Conservation (phyloP, 2,329 filamentous ascomycete genomes). For the Fusarium scirpi region DNA sequence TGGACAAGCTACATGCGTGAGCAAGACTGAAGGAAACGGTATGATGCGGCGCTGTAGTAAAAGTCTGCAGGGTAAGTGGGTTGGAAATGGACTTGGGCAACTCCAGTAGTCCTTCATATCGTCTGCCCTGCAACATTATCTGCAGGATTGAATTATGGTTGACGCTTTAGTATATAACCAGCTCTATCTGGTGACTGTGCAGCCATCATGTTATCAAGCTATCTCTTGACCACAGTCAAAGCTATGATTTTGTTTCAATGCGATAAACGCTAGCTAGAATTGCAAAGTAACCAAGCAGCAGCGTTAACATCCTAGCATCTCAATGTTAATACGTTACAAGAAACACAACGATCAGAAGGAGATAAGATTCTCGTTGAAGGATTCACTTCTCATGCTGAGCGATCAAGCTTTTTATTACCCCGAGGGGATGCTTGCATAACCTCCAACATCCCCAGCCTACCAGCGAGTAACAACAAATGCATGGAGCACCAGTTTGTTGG, state of each 20-base stretch:
- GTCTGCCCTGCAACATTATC: not conserved
- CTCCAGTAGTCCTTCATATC: not conserved
- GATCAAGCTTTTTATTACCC: conserved; percentile 7
- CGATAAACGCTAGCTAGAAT: not conserved
- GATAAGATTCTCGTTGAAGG: not conserved
- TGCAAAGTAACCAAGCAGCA: not conserved
- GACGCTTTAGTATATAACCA: not conserved
- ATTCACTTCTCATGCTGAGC: not conserved
- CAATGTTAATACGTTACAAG: not conserved
- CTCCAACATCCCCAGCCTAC: conserved; percentile 12
- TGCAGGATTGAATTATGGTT: not conserved
- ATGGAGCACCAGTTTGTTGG: conserved; percentile 24
- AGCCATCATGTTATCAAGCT: not conserved
- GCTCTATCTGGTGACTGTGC: not conserved
- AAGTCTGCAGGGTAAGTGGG: not conserved
- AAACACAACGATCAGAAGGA: not conserved
- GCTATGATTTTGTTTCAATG: not conserved
- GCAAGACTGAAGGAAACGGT: not conserved
- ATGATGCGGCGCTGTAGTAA: not conserved
- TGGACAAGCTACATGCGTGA: not conserved
- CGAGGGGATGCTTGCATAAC: not conserved
- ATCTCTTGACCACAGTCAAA: not conserved
- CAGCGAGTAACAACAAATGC: not conserved
- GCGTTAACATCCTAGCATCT: not conserved
- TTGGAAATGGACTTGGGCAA: not conserved